Conservation (phyloP, 2,329 filamentous ascomycete genomes). For the Tolypocladium tropicale region DNA sequence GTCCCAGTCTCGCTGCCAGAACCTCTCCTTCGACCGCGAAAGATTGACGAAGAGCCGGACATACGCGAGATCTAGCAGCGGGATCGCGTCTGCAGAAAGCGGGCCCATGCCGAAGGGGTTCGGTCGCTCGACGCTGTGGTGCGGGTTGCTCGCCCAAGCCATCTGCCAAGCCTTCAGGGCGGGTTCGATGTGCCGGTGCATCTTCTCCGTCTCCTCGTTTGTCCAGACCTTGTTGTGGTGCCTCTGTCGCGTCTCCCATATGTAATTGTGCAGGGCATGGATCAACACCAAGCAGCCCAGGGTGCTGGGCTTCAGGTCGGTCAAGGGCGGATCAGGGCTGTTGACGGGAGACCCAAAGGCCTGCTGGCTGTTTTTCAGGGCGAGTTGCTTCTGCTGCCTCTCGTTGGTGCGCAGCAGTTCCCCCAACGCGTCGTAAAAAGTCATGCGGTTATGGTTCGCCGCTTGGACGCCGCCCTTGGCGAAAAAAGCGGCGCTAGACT, state of each 20-base stretch:
- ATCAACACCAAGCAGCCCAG: constrained; percentile 89
- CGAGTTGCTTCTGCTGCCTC: constrained; percentile 47
- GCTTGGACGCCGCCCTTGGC: constrained; percentile 62
- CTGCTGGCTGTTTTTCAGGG: constrained; percentile 1
- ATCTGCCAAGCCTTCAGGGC: constrained; percentile 90
- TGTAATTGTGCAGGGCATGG: constrained; percentile 93
- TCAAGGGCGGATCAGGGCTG: constrained; percentile 37
- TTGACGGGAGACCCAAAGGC: neutral
- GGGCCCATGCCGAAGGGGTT: constrained; percentile 76
- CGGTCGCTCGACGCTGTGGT: constrained; percentile 73
- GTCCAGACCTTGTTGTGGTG: constrained; percentile 88
- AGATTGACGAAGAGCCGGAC: constrained; percentile 88
- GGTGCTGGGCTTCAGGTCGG: constrained; percentile 70
- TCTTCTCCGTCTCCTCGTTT: constrained; percentile 82
- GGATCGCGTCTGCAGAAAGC: constrained; percentile 82
- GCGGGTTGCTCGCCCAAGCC: constrained; percentile 79
- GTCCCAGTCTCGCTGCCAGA: constrained; percentile 91
- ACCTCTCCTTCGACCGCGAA: constrained; percentile 82
- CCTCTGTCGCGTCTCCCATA: constrained; percentile 91
- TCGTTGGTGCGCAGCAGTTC: constrained; percentile 71
- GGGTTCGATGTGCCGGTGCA: constrained; percentile 92
- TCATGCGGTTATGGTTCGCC: constrained; percentile 59
- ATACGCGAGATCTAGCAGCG: constrained; percentile 83
- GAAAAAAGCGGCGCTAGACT: constrained; percentile 73
- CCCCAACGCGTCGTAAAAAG: constrained; percentile 74